Percentiles rank a stretch among this genome's conserved stretches.
Evolutionary conservation across 2,329 filamentous ascomycete species (phyloP).

Genomic region (Juglanconis oblonga): DNA sequence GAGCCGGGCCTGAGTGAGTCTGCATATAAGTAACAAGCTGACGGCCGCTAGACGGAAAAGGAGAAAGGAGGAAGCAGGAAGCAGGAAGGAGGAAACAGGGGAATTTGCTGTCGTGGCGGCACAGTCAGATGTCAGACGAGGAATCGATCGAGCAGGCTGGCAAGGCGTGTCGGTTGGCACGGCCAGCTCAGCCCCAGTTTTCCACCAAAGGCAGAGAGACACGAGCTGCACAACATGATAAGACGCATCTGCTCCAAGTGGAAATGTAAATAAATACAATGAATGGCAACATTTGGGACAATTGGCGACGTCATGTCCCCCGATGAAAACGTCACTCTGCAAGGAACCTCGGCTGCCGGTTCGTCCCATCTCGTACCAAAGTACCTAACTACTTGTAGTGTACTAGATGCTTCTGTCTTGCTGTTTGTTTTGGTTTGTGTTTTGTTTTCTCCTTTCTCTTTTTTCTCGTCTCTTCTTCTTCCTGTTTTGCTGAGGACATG

Average conservation of each 20-base stretch:
- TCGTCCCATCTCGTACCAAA: not conserved
- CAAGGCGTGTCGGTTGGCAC: not conserved
- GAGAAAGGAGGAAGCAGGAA: not conserved
- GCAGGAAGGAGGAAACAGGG: not conserved
- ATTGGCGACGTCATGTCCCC: not conserved
- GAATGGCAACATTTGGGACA: not conserved
- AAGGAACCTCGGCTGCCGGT: too few relatives aligned
- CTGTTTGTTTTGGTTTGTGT: too few relatives aligned
- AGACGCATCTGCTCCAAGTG: too few relatives aligned
- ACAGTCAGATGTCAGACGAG: conserved; percentile 1
- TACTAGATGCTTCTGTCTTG: not conserved
- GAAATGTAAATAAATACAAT: too few relatives aligned
- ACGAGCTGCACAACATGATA: too few relatives aligned
- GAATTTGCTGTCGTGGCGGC: not conserved
- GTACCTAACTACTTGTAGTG: not conserved
- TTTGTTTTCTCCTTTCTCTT: too few relatives aligned
- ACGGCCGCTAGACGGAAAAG: not conserved
- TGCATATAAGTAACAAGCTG: not conserved
- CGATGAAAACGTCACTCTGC: not conserved
- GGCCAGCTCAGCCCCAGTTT: not conserved
- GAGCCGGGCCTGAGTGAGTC: not conserved
- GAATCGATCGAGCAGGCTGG: not conserved
- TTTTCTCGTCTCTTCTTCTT: too few relatives aligned
- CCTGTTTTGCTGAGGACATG: too few relatives aligned
- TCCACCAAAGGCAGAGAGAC: not conserved